Percentiles rank a stretch among this genome's conserved stretches.
Evolutionary conservation across 2,329 filamentous ascomycete genomes (phyloP).

Genomic region (Fusarium buxicola): DNA sequence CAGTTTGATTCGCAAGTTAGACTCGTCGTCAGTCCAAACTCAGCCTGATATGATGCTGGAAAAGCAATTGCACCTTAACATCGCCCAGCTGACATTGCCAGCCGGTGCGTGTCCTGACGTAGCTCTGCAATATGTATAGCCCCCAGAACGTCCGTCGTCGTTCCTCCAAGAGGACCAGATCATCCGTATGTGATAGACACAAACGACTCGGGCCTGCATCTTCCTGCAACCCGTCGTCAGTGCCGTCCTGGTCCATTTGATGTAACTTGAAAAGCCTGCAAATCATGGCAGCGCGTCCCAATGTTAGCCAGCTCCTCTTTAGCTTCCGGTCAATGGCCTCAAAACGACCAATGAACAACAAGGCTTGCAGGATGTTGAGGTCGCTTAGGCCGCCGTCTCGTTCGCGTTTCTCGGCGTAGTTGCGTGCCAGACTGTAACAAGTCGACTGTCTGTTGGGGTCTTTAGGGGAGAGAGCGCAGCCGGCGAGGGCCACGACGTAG

Average conservation of each 20-base stretch:
- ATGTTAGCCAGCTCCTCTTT: conserved; percentile 18
- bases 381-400: conserved; percentile 1
- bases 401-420: background rate
- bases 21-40: background rate
- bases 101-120: conserved; percentile 9
- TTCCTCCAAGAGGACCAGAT: conserved; percentile 10
- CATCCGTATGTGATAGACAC: background rate
- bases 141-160: conserved; percentile 14
- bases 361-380: conserved; percentile 18
- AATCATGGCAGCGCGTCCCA: conserved; percentile 16
- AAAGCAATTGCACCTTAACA: background rate
- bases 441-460: background rate
- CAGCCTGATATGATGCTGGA: no score
- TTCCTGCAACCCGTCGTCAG: background rate
- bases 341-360: conserved; percentile 20
- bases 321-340: conserved; percentile 18
- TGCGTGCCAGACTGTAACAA: background rate
- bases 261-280: conserved; percentile 10
- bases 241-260: conserved; percentile 1
- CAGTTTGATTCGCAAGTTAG: background rate
- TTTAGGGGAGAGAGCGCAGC: conserved; percentile 11
- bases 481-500: conserved; percentile 18
- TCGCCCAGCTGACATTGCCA: conserved; percentile 8
- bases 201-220: background rate
- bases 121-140: conserved; percentile 12